Base-by-base conservation (phyloP, 2,329 filamentous ascomycete genomes). In the Myriosclerotinia duriaeana region DNA sequence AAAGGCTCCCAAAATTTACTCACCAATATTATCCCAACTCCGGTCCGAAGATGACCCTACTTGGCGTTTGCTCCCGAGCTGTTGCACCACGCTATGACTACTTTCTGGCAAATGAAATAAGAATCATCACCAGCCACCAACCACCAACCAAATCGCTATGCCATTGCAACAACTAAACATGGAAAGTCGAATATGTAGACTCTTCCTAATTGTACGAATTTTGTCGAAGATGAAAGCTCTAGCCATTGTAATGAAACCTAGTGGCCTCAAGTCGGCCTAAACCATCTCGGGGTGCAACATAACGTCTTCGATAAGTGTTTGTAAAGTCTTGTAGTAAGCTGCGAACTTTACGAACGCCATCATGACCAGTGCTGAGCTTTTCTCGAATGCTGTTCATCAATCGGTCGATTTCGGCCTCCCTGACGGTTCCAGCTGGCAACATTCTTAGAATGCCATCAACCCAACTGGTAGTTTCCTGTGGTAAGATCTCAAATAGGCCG, bases 271-370 rank as follows among this genome's bases (percentile, higher is more conserved):
- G 81, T 75, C 92, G 85, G 4, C 94, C 94, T 53, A 98, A 81
- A 0, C 94, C 94, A 76, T 98, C 94, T 68, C 94, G 83, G 8
- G 95, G 95, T n/a, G 95, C 94, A 56, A 99, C 91, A 75, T 99
- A 97, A 69, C 96, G 86, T 75, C 96, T 85, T 61, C 96, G 87
- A 78, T 99, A 99, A 40, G 89, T 91, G 77, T 94, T 96, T 34
- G 95, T 98, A 77, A 99, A 99, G 78, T 99, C 96, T 79, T 98
- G 95, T 66, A 99, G 83, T 44, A 97, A 83, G 36, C 86, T 88
- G 48, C 94, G 86, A 64, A 97, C 92, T 79, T 93, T 93, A 67
- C 92, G 84, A 53, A 92, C 77, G 34, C 82, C 83, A 30, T 84
- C 80, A 1, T 77, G 78, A 50, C 87, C 87, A 68, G 90, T 86